These are phyloP conservation scores for Dicorynia guianensis DNA, from an alignment of 306 rosid genomes.

Conservation along the genomic window DNA sequence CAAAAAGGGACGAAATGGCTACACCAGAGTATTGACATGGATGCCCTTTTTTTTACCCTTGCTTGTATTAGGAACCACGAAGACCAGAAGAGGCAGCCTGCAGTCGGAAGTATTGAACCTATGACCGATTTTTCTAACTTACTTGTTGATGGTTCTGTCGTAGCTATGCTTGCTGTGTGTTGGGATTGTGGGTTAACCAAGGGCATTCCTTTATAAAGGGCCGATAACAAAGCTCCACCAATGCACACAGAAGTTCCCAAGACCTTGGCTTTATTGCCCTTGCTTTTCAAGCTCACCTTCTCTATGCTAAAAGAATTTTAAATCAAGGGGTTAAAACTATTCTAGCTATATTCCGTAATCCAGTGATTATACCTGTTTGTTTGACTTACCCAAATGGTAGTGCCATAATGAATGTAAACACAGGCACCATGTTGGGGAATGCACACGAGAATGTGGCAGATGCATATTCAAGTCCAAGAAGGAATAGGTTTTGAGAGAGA, in stretches of 20 bases:
- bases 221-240: slow-evolving; percentile 68
- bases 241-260: slow-evolving; percentile 65
- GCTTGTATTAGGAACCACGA: slow-evolving; percentile 94
- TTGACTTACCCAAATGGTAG: slow-evolving; percentile 77
- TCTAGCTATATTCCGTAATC: slow-evolving; percentile 22
- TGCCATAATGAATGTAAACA: slow-evolving; percentile 75
- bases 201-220: slow-evolving; percentile 74
- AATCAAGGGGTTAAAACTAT: slow-evolving; percentile 7
- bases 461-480: slow-evolving; percentile 79
- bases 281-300: slow-evolving; percentile 66
- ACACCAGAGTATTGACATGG: slow-evolving; percentile 87
- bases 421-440: slow-evolving; percentile 86
- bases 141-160: slow-evolving; percentile 27
- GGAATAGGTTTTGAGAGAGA: slow-evolving; percentile 67
- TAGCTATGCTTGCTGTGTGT: slow-evolving; percentile 5
- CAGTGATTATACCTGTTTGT: not conserved
- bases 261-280: slow-evolving; percentile 72
- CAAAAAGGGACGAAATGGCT: slow-evolving; percentile 71
- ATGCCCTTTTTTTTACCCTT: slow-evolving; percentile 61
- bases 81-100: slow-evolving; percentile 77
- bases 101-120: slow-evolving; percentile 63
- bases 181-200: slow-evolving; percentile 47
- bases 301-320: slow-evolving; percentile 62
- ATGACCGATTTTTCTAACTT: slow-evolving; percentile 58
- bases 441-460: slow-evolving; percentile 87